Conservation (phyloP, 2,329 filamentous ascomycete species). For the Orbilia javanica region DNA sequence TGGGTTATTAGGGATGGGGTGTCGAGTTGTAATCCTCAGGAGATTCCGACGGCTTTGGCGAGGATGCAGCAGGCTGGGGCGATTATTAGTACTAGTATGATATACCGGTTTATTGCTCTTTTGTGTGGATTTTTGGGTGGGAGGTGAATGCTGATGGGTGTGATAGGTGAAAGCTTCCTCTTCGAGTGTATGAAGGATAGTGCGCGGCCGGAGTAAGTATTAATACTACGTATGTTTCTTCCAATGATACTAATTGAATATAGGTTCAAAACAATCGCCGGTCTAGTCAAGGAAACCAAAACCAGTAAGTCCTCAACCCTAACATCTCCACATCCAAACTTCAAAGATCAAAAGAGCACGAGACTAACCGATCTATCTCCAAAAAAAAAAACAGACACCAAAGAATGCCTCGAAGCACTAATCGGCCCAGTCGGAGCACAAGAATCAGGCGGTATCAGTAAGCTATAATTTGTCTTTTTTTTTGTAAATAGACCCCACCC, state of each 20-base stretch:
- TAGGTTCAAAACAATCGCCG: constrained; percentile 47
- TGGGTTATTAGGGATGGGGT: constrained; percentile 92
- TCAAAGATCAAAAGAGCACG: background rate
- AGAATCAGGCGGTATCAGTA: constrained; percentile 54
- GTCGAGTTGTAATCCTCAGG: constrained; percentile 84
- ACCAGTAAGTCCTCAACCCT: constrained; percentile 17
- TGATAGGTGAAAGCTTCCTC: constrained; percentile 42
- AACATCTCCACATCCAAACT: too few relatives aligned
- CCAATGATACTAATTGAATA: background rate
- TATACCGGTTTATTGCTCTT: background rate
- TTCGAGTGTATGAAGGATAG: constrained; percentile 64
- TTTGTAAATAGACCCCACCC: constrained; percentile 26
- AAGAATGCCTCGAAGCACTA: constrained; percentile 45
- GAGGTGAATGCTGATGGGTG: background rate
- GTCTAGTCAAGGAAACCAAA: constrained; percentile 41
- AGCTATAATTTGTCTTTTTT: constrained; percentile 38
- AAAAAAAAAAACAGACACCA: constrained; percentile 23
- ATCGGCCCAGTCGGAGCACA: constrained; percentile 28
- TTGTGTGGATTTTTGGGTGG: too few relatives aligned
- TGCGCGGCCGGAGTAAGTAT: constrained; percentile 68
- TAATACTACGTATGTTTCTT: background rate
- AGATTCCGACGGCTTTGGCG: constrained; percentile 82
- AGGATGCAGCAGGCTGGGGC: constrained; percentile 81
- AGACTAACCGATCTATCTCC: background rate
- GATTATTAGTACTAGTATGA: constrained; percentile 83